A percentile compares a stretch with the other conserved stretches of the same genome.
phyloP scores from a whole-genome alignment of 345 rosid genomes.

The Bretschneidera sinensis region DNA sequence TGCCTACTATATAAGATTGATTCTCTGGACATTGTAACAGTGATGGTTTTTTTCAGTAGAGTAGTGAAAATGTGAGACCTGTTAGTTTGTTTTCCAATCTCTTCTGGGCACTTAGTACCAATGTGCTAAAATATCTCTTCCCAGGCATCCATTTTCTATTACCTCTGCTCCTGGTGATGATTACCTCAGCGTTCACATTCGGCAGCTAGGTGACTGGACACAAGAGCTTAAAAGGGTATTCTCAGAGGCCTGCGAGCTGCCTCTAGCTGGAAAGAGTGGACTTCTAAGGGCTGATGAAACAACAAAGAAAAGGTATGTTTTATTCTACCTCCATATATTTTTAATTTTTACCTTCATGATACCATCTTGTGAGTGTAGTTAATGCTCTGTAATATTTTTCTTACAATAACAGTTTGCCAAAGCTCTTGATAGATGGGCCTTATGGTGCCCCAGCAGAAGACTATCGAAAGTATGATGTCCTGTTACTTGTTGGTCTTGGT shows the following conservation, averaged over 20 bases:
- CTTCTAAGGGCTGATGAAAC: slow-evolving; percentile 97
- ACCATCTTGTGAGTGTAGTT: not conserved
- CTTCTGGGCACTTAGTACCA: not conserved
- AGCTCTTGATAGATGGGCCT: slow-evolving; percentile 92
- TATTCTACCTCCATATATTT: not conserved
- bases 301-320: slow-evolving; percentile 63
- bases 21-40: too few relatives aligned
- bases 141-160: slow-evolving; percentile 99
- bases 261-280: slow-evolving; percentile 87
- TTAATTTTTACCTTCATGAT: too few relatives aligned
- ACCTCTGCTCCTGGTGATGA: slow-evolving; percentile 97
- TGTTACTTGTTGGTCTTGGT: slow-evolving; percentile 90
- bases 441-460: slow-evolving; percentile 99
- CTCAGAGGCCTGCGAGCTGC: slow-evolving; percentile 80
- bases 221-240: slow-evolving; percentile 86
- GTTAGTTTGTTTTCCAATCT: not conserved
- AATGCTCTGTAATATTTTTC: not conserved
- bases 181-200: slow-evolving; percentile 87
- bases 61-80: not conserved
- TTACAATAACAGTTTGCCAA: slow-evolving; percentile 66
- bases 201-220: slow-evolving; percentile 98
- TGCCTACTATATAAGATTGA: too few relatives aligned
- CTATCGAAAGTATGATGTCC: slow-evolving; percentile 78
- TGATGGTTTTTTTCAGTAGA: too few relatives aligned
- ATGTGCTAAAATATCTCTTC: slow-evolving; percentile 9